These are phyloP conservation scores for Phytophthora idaei DNA, from an alignment of 352 stramenopile genomes.

Conservation along the genomic window DNA sequence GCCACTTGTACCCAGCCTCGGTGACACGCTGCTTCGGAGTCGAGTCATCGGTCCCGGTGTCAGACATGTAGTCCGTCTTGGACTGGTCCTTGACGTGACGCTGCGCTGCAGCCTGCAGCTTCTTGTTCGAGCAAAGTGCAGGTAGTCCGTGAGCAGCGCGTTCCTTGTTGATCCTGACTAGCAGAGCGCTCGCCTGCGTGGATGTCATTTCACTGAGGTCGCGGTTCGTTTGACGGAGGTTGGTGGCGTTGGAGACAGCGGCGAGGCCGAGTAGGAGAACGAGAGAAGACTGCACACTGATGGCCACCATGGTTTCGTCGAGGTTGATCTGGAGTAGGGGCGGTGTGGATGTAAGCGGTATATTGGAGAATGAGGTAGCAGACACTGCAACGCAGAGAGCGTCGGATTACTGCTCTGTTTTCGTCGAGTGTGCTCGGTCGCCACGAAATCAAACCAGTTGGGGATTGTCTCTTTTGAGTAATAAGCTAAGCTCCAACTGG, in stretches of 20 bases:
- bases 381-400: neutral
- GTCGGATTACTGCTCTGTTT: neutral
- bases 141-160: conserved; percentile 34
- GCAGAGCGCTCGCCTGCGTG: conserved; percentile 20
- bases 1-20: conserved; percentile 46
- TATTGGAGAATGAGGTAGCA: neutral
- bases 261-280: conserved; percentile 10
- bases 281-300: conserved; percentile 7
- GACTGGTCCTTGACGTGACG: conserved; percentile 33
- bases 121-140: conserved; percentile 41
- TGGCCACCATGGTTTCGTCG: neutral
- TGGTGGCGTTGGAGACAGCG: conserved; percentile 8
- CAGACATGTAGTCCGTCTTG: conserved; percentile 39
- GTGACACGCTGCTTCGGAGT: conserved; percentile 25
- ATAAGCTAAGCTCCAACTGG: neutral
- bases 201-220: conserved; percentile 4
- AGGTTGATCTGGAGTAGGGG: neutral
- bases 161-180: conserved; percentile 49
- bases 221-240: conserved; percentile 22
- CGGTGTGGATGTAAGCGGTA: neutral
- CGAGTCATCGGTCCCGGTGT: conserved; percentile 39
- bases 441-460: neutral
- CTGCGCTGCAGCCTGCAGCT: conserved; percentile 21
- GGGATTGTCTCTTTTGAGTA: neutral
- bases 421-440: neutral